These are phyloP conservation scores for Melaleuca alternifolia DNA, from an alignment of 345 rosid species.

Conservation along the genomic window DNA sequence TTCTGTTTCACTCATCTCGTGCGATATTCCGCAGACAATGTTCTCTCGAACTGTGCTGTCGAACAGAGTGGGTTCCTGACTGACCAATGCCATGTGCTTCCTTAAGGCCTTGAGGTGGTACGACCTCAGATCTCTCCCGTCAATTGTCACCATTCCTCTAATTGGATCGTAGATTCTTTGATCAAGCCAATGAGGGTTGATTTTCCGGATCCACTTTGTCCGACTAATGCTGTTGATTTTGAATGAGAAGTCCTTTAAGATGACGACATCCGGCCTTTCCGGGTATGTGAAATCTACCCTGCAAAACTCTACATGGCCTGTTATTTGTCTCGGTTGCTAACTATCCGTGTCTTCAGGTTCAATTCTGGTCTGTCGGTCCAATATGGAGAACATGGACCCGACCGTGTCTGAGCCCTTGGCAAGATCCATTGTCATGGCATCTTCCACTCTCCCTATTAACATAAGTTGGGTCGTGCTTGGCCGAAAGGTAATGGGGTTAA, in stretches of 20 bases:
- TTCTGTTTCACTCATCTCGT: conserved; percentile 27
- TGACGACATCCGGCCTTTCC: conserved; percentile 31
- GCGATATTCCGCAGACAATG: conserved; percentile 31
- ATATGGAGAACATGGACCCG: conserved; percentile 31
- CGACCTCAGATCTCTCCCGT: conserved; percentile 31
- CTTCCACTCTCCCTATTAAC: not conserved
- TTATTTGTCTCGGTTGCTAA: conserved; percentile 17
- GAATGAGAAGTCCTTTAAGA: conserved; percentile 42
- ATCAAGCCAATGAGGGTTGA: conserved; percentile 57
- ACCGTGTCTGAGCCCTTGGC: conserved; percentile 44
- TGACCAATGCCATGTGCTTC: conserved; percentile 55
- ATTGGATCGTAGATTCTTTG: conserved; percentile 54
- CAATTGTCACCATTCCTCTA: conserved; percentile 36
- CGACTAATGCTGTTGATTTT: conserved; percentile 55
- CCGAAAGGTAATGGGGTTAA: too few species aligned
- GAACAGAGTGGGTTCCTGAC: conserved; percentile 62
- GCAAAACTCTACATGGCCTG: conserved; percentile 33
- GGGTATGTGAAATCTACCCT: conserved; percentile 56
- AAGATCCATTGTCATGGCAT: conserved; percentile 56
- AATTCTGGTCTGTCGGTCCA: conserved; percentile 44
- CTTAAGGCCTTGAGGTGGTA: conserved; percentile 45
- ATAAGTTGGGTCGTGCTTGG: too few species aligned
- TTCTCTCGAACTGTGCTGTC: conserved; percentile 53
- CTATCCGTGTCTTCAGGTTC: conserved; percentile 48
- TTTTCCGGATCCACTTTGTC: conserved; percentile 72